A percentile compares a stretch with the other conserved stretches of the same genome.
phyloP scores from a whole-genome alignment of 306 rosid species.

The Quercus mongolica region DNA sequence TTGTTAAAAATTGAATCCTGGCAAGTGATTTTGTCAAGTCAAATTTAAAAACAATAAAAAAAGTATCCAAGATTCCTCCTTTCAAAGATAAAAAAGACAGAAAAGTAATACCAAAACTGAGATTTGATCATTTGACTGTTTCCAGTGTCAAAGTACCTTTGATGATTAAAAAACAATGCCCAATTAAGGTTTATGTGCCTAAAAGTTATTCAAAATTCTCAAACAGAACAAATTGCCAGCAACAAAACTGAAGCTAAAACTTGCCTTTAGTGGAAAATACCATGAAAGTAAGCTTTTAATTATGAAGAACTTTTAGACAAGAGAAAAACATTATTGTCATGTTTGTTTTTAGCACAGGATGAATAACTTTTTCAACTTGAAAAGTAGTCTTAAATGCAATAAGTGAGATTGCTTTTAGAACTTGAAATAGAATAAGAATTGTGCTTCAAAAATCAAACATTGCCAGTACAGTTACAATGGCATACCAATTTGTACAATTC shows the following conservation, averaged over 20 bases:
- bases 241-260: neutral
- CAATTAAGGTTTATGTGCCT: too few relatives aligned
- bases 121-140: neutral
- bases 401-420: neutral
- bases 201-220: too few relatives aligned
- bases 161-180: neutral
- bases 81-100: neutral
- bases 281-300: neutral
- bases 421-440: slow-evolving; percentile 1
- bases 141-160: neutral
- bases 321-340: too few relatives aligned
- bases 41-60: neutral
- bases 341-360: too few relatives aligned
- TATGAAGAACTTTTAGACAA: neutral
- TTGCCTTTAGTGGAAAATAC: neutral
- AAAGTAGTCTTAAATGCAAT: neutral
- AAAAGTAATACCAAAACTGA: neutral
- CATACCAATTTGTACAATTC: slow-evolving; percentile 75
- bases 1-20: too few relatives aligned
- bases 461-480: neutral
- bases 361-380: neutral
- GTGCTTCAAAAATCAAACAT: neutral
- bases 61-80: neutral
- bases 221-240: neutral
- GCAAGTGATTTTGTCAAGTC: neutral